Evolutionary conservation across 768 basidiomycete genomes (phyloP).

Genomic region (Tylopilus subfusipes): DNA sequence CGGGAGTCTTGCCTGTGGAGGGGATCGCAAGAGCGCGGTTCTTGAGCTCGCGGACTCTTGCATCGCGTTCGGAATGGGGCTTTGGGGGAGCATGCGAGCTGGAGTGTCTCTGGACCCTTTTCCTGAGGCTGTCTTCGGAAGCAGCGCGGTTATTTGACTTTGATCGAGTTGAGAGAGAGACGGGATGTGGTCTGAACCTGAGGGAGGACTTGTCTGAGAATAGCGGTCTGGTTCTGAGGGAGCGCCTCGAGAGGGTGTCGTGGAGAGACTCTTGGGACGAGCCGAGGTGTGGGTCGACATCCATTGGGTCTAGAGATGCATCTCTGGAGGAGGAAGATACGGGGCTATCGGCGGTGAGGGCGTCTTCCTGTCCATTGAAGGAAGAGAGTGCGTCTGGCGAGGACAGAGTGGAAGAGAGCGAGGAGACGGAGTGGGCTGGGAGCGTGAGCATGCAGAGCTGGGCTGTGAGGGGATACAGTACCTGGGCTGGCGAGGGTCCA

Average conservation of each 20-base stretch:
- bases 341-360: constrained; percentile 28
- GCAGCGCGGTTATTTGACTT: constrained; percentile 19
- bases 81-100: constrained; percentile 18
- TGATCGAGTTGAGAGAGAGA: constrained; percentile 26
- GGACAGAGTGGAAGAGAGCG: constrained; percentile 30
- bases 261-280: constrained; percentile 29
- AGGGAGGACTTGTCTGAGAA: constrained; percentile 26
- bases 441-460: constrained; percentile 1
- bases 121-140: constrained; percentile 30
- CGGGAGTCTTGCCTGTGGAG: constrained; percentile 44
- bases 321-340: constrained; percentile 34
- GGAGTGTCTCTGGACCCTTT: constrained; percentile 24
- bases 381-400: constrained; percentile 31
- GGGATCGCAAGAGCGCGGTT: constrained; percentile 31
- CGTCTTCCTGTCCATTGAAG: constrained; percentile 31
- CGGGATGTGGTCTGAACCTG: constrained; percentile 22
- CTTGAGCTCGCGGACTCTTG: constrained; percentile 31
- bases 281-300: constrained; percentile 20
- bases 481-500: constrained; percentile 2
- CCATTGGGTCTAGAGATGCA: constrained; percentile 30
- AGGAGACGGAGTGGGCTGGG: constrained; percentile 19
- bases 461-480: background rate
- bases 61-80: constrained; percentile 29
- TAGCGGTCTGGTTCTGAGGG: constrained; percentile 24
- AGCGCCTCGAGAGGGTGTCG: constrained; percentile 23